These are phyloP conservation scores for Silybum marianum DNA, from an alignment of 129 eudicot genomes.

Conservation along the genomic window DNA sequence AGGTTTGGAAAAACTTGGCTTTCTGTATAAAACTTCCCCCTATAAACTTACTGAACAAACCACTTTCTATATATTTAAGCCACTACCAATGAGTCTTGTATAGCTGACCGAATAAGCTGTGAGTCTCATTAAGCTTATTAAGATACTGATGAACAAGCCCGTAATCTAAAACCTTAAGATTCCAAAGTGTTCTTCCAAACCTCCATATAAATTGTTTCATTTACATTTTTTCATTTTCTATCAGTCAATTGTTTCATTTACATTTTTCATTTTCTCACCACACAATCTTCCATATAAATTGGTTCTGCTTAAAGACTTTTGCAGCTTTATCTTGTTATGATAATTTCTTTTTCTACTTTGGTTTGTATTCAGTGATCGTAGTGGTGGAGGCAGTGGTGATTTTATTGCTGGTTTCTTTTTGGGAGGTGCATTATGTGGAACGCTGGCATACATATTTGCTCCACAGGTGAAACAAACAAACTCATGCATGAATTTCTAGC, in stretches of 20 bases:
- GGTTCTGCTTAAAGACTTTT: not conserved
- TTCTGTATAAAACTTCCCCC: too few relatives aligned
- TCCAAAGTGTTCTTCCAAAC: not conserved
- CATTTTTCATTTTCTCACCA: not conserved
- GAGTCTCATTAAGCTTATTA: too few relatives aligned
- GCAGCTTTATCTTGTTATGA: not conserved
- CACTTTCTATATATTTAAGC: too few relatives aligned
- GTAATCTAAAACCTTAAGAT: not conserved
- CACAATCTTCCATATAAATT: not conserved
- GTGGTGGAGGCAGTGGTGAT: constrained; percentile 69
- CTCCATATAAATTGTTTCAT: not conserved
- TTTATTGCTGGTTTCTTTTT: constrained; percentile 79
- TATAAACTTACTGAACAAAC: too few relatives aligned
- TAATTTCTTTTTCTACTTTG: not conserved
- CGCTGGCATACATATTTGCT: constrained; percentile 77
- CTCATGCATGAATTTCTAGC: not conserved
- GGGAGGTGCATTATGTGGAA: constrained; percentile 90
- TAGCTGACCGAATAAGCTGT: too few relatives aligned
- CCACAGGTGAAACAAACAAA: constrained; percentile 65
- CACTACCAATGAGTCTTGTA: too few relatives aligned
- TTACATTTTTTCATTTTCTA: not conserved
- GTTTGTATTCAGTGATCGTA: constrained; percentile 51
- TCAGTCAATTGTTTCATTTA: not conserved
- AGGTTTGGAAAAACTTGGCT: too few relatives aligned
- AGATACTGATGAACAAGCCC: too few relatives aligned